phyloP scores from a whole-genome alignment of 1,284 basidiomycete species.

The Trichosporon coremiiforme region DNA sequence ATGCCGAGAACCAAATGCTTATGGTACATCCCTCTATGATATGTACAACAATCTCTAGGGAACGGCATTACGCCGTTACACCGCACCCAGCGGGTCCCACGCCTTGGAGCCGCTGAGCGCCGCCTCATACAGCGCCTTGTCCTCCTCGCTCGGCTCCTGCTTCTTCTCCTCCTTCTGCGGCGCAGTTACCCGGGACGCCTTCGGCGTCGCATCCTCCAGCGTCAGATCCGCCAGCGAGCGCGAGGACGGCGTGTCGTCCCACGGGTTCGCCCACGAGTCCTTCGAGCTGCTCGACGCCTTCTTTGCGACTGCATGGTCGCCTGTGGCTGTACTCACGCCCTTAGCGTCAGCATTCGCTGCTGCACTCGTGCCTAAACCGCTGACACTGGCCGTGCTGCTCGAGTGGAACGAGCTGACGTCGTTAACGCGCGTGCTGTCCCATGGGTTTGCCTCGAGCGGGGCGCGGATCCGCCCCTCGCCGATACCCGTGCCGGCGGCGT shows the following conservation, averaged over 20 bases:
- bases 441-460: constrained; percentile 32
- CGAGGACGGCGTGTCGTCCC: constrained; percentile 25
- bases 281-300: constrained; percentile 10
- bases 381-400: background rate
- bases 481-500: constrained; percentile 35
- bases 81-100: constrained; percentile 54
- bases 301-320: background rate
- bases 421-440: constrained; percentile 20
- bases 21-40: constrained; percentile 12
- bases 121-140: constrained; percentile 33
- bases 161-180: background rate
- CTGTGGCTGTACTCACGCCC: background rate
- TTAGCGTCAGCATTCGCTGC: background rate
- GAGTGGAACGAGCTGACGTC: background rate
- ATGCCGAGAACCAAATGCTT: background rate
- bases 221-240: constrained; percentile 26
- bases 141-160: constrained; percentile 5
- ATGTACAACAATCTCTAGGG: background rate
- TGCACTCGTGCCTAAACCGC: background rate
- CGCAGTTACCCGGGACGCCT: background rate
- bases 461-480: constrained; percentile 32
- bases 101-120: constrained; percentile 48
- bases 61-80: constrained; percentile 23
- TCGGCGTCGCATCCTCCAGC: constrained; percentile 20
- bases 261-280: constrained; percentile 31